A percentile compares a stretch with the other conserved stretches of the same genome.
phyloP scores from a whole-genome alignment of 106 monocot species.

The Platanthera zijinensis region DNA sequence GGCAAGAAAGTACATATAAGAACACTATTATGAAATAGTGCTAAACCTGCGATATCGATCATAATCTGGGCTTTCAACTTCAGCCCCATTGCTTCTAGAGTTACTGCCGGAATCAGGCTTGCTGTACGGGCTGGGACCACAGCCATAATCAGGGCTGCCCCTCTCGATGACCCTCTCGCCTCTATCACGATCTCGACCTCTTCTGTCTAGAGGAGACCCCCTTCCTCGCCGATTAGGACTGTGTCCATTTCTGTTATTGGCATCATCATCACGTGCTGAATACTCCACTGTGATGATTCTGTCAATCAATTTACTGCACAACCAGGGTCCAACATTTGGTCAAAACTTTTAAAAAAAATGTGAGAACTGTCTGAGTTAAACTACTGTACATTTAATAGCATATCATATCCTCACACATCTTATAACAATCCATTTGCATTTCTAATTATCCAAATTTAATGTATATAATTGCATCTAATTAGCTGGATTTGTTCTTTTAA shows the following conservation, averaged over 20 bases:
- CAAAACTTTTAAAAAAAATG: too few species aligned
- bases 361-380: too few species aligned
- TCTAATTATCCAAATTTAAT: too few species aligned
- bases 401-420: too few species aligned
- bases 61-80: constrained; percentile 35
- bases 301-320: constrained; percentile 78
- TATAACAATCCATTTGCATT: too few species aligned
- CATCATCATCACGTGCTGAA: constrained; percentile 87
- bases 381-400: too few species aligned
- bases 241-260: constrained; percentile 71
- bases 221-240: constrained; percentile 58
- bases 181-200: constrained; percentile 42
- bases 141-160: constrained; percentile 86
- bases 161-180: constrained; percentile 59
- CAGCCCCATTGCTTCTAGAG: constrained; percentile 25
- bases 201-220: constrained; percentile 42
- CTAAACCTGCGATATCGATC: constrained; percentile 18
- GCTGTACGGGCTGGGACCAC: constrained; percentile 33
- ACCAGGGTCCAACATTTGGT: too few species aligned
- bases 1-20: too few species aligned
- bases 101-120: constrained; percentile 18
- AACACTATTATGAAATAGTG: too few species aligned
- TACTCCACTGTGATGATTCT: constrained; percentile 83
- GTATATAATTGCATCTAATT: too few species aligned
- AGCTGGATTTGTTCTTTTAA: constrained; percentile 80